Evolutionary conservation across 1,139 yeast species (phyloP).

Genomic region (Blastobotrys aristatus): DNA sequence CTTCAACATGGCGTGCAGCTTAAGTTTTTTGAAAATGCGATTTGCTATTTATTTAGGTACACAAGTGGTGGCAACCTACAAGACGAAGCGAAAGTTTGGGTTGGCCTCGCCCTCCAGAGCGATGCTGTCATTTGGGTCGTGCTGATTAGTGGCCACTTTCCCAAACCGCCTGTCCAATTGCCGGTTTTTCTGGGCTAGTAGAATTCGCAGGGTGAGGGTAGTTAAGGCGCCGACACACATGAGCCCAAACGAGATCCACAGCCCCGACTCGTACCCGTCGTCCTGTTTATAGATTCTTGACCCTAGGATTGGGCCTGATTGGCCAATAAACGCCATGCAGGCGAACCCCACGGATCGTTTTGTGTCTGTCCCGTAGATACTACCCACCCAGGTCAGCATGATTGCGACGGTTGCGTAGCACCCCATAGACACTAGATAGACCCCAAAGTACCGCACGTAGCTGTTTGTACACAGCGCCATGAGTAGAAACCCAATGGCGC

Average conservation of each 20-base stretch:
- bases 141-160: conserved; percentile 8
- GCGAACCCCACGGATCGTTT: conserved; percentile 30
- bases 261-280: conserved; percentile 30
- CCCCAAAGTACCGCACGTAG: conserved; percentile 31
- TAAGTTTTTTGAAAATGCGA: too few species aligned
- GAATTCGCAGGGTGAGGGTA: conserved; percentile 21
- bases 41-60: too few species aligned
- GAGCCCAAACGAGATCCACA: conserved; percentile 29
- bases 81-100: conserved; percentile 21
- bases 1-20: too few species aligned
- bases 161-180: conserved; percentile 26
- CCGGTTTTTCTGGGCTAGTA: conserved; percentile 21
- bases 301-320: conserved; percentile 33
- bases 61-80: too few species aligned
- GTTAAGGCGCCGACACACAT: conserved; percentile 19
- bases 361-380: conserved; percentile 33
- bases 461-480: conserved; percentile 25
- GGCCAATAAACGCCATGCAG: conserved; percentile 31
- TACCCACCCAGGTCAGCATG: conserved; percentile 31
- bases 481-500: conserved; percentile 30
- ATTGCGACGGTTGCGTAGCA: conserved; percentile 31
- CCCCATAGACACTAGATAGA: conserved; percentile 31
- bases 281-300: conserved; percentile 29
- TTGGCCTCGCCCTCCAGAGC: conserved; percentile 18
- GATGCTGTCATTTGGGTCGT: conserved; percentile 13